Percentiles rank a stretch among this genome's conserved stretches.
These are phyloP conservation scores for Cyberlindnera mississippiensis DNA, from an alignment of 805 yeast species.

Conservation along the genomic window DNA sequence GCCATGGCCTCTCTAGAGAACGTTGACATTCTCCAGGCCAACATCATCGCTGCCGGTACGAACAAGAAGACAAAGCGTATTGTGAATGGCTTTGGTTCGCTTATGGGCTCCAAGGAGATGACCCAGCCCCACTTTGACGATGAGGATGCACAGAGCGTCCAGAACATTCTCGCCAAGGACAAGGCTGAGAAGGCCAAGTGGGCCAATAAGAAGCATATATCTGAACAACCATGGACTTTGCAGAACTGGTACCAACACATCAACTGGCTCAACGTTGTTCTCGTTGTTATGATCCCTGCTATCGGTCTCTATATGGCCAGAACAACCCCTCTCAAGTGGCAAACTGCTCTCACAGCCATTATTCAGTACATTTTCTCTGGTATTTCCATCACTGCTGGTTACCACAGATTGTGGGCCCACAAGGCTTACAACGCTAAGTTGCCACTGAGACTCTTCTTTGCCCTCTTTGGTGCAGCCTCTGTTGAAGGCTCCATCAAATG, in stretches of 20 bases:
- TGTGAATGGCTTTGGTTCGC: constrained; percentile 73
- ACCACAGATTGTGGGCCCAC: constrained; percentile 79
- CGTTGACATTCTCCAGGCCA: constrained; percentile 66
- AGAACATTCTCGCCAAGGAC: constrained; percentile 42
- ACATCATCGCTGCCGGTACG: constrained; percentile 79
- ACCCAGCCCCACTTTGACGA: constrained; percentile 60
- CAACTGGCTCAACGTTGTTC: constrained; percentile 71
- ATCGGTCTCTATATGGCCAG: constrained; percentile 46
- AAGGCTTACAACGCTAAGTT: constrained; percentile 63
- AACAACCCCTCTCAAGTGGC: constrained; percentile 42
- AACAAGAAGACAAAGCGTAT: constrained; percentile 66
- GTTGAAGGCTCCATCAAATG: constrained; percentile 84
- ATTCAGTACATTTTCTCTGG: constrained; percentile 59
- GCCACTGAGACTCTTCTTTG: constrained; percentile 62
- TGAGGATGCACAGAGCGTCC: constrained; percentile 42
- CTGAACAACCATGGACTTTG: constrained; percentile 76
- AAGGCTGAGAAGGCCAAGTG: constrained; percentile 38
- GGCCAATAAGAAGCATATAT: constrained; percentile 48
- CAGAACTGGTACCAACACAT: constrained; percentile 70
- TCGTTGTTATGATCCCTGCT: constrained; percentile 59
- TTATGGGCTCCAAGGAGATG: constrained; percentile 80
- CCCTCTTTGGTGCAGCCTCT: constrained; percentile 78
- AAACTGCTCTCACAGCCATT: constrained; percentile 32
- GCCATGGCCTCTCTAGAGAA: constrained; percentile 20
- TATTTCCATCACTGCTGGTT: constrained; percentile 78